Base-by-base conservation (phyloP, 2,329 filamentous ascomycete species). In the Bipolaris gigantea region DNA sequence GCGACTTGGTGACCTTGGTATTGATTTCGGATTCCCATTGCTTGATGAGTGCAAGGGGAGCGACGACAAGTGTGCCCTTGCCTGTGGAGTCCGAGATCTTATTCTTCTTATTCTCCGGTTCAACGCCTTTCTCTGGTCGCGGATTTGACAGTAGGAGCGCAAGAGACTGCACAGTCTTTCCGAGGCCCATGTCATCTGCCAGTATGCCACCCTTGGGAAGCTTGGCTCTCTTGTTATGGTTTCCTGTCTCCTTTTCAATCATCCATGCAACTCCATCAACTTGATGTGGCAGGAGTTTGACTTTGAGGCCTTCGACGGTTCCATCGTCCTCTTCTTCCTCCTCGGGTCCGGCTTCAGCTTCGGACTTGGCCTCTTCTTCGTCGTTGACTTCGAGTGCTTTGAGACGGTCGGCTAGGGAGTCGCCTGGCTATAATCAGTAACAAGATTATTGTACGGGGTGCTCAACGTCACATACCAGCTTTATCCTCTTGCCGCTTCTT, bases 11-110 rank as follows among this genome's bases (percentile, higher is more conserved):
- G 35, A 97, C 86, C 72, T 91, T 96, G 50, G 89, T 87, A 64
- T 88, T 88, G 69, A 99, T 91, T 73, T 99, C 94, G 1, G 87
- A 81, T 75, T 99, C 94, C 94, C 94, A 99, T 74, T 99, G 94
- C 64, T 94, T 89, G 77, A 99, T 97, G 40, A 99, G 80, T 6
- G 94, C 93, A 27, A 99, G 78, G 0, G 94, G 94, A 1, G 94
- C 94, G 47, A 99, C 90, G 7, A 99, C 92, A 10, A 99, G 80
- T 0, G 94, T 99, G 9, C 87, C 86, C 70, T 89, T 92, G 63
- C 88, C 85, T 21, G 92, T 79, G 7, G 82, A 81, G 6, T 85
- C 81, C 16, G 86, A 85, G n/a, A 89, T 80, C 71, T 87, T 89
- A 70, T 87, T 88, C 77, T 87, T 80, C 53, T 76, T 75, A 66